A percentile compares a stretch with the other conserved stretches of the same genome.
Conservation (phyloP, 345 rosid genomes). For the Eucalyptus dawsonii region DNA sequence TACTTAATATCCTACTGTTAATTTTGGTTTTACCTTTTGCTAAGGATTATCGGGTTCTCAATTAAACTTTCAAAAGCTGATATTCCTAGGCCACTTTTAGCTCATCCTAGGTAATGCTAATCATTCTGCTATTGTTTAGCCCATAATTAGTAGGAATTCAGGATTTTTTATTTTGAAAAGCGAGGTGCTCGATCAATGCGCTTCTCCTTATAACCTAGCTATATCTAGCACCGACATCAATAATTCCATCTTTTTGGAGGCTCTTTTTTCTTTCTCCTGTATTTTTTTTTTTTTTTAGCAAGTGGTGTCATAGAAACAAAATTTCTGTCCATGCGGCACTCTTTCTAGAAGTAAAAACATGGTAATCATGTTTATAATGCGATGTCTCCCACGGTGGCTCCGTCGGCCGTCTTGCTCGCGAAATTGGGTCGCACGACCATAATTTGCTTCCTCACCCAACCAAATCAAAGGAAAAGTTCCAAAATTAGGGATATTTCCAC, state of each 20-base stretch:
- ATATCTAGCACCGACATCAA: background rate
- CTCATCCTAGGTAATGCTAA: background rate
- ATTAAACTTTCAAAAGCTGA: background rate
- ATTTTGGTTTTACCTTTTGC: background rate
- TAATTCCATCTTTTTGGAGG: background rate
- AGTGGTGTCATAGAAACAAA: background rate
- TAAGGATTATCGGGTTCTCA: background rate
- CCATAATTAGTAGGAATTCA: background rate
- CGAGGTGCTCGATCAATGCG: background rate
- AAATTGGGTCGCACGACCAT: background rate
- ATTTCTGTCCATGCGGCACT: background rate
- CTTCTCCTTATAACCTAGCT: background rate
- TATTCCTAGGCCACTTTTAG: background rate
- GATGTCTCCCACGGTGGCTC: background rate
- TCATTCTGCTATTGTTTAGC: background rate
- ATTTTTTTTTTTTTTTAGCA: background rate
- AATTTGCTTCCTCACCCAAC: background rate
- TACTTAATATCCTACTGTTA: background rate
- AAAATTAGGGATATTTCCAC: background rate
- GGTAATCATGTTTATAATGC: background rate
- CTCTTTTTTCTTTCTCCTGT: background rate
- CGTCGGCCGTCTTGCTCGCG: background rate
- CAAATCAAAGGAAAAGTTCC: background rate
- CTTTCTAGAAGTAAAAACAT: background rate
- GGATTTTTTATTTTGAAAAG: background rate